Base-by-base conservation (phyloP, 345 rosid genomes). In the Ailanthus altissimus region DNA sequence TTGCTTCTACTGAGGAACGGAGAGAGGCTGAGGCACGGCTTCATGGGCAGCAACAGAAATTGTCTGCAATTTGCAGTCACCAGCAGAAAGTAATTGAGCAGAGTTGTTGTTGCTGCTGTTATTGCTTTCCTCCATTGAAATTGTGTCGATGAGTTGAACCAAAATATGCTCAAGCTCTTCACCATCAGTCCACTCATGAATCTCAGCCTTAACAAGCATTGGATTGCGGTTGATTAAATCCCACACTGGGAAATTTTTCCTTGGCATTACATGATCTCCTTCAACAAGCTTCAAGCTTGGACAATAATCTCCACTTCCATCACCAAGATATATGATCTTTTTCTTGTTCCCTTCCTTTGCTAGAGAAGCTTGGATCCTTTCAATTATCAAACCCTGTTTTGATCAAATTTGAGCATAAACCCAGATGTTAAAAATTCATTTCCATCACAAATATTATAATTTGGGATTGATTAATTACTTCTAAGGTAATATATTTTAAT, bases 191-290 rank as follows among this genome's bases (percentile, higher is more conserved):
- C 97, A 94, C 62, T 86, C 95, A 75, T 87, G 87, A 38, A 93
- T 89, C 42, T 87, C 77, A 2, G 97, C 97, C 82, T 87, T 87
- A 20, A 94, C 65, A 12, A 84, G 45, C 81, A 76, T 75, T 0
- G 93, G 93, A 68, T 90, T 89, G 62, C 72, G 73, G 83, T 82
- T 71, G 40, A 93, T 93, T 26, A 93, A 82, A 26, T 89, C 91
- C 98, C 97, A 93, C 5, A 90, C 84, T 2, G 98, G 97, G 49
- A 83, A 94, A 13, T 90, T 84, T 81, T 93, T 95, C 84, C 97
- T 94, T 9, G 98, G 99, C 98, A 95, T 93, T 80, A 86, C 63
- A 68, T 77, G 78, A 80, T 91, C 97, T 54, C 76, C 68, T 13
- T 87, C 76, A 5, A 47, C 68, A 4, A 95, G 96, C 84, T 83